A percentile compares a stretch with the other conserved stretches of the same genome.
Conservation (phyloP, 192 early-diverging fungal species). For the Rhizophagus sp. region DNA sequence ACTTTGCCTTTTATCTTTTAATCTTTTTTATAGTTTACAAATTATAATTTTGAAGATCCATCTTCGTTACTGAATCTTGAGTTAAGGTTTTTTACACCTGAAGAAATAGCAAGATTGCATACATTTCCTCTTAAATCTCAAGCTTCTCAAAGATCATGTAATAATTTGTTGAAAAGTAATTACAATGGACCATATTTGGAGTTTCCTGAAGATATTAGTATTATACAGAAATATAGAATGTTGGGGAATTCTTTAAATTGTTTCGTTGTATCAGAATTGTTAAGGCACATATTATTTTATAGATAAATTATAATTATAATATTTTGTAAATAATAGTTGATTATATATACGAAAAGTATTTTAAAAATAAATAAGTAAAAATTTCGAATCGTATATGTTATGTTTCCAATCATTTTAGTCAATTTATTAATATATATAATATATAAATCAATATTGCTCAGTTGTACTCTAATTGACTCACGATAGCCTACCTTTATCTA, state of each 20-base stretch:
- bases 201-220: conserved; percentile 67
- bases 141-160: conserved; percentile 40
- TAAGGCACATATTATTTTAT: conserved; percentile 63
- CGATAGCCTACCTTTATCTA: too few species aligned
- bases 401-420: too few species aligned
- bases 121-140: conserved; percentile 63
- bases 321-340: too few species aligned
- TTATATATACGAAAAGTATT: too few species aligned
- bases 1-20: neutral
- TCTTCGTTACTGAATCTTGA: conserved; percentile 66
- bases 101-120: conserved; percentile 79
- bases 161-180: conserved; percentile 41
- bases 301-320: too few species aligned
- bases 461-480: too few species aligned
- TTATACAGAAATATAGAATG: conserved; percentile 70
- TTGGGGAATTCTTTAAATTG: conserved; percentile 90
- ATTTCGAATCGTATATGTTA: too few species aligned
- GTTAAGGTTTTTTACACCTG: conserved; percentile 80
- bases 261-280: conserved; percentile 76
- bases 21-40: conserved; percentile 35
- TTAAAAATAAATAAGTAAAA: too few species aligned
- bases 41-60: conserved; percentile 66
- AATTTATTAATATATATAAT: too few species aligned
- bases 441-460: too few species aligned
- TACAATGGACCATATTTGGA: conserved; percentile 43